Percentiles rank a stretch among this genome's conserved stretches.
Evolutionary conservation across 1,284 basidiomycete genomes (phyloP).

Genomic region (Phylloporus sp.): DNA sequence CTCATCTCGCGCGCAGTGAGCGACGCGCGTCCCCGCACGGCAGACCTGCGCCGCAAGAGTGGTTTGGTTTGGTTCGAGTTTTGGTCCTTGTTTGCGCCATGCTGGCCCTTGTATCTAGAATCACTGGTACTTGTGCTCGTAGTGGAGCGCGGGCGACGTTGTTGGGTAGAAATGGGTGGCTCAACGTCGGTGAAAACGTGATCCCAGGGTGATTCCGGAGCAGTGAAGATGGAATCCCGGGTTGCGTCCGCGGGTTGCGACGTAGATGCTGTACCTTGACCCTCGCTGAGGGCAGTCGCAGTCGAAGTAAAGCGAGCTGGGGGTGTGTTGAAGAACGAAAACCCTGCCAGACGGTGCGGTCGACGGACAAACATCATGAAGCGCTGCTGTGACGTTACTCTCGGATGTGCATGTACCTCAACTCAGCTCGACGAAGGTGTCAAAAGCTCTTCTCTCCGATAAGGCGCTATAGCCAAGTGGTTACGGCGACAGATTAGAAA

Average conservation of each 20-base stretch:
- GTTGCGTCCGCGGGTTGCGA: slow-evolving; percentile 5
- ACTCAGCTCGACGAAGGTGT: not conserved
- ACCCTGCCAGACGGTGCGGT: slow-evolving; percentile 6
- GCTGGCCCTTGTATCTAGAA: slow-evolving; percentile 2
- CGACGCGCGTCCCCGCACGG: slow-evolving; percentile 50
- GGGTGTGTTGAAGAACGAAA: slow-evolving; percentile 9
- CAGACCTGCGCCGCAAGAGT: slow-evolving; percentile 23
- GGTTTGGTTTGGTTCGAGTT: not conserved
- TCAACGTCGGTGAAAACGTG: slow-evolving; percentile 59
- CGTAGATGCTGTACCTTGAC: not conserved
- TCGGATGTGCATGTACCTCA: not conserved
- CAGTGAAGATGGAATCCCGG: slow-evolving; percentile 47
- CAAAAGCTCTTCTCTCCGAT: slow-evolving; percentile 18
- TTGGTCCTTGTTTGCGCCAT: not conserved
- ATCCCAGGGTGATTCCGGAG: slow-evolving; percentile 59
- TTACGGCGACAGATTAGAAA: slow-evolving; percentile 65
- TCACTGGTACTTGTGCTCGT: not conserved
- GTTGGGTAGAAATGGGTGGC: slow-evolving; percentile 26
- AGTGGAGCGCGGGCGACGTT: slow-evolving; percentile 7
- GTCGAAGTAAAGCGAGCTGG: not conserved
- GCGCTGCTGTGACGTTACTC: slow-evolving; percentile 10
- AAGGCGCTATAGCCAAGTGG: slow-evolving; percentile 61
- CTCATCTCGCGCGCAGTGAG: slow-evolving; percentile 73
- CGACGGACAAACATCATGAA: slow-evolving; percentile 28
- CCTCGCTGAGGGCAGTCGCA: not conserved